Conservation (phyloP, 345 rosid genomes). For the Turnera subulata region DNA sequence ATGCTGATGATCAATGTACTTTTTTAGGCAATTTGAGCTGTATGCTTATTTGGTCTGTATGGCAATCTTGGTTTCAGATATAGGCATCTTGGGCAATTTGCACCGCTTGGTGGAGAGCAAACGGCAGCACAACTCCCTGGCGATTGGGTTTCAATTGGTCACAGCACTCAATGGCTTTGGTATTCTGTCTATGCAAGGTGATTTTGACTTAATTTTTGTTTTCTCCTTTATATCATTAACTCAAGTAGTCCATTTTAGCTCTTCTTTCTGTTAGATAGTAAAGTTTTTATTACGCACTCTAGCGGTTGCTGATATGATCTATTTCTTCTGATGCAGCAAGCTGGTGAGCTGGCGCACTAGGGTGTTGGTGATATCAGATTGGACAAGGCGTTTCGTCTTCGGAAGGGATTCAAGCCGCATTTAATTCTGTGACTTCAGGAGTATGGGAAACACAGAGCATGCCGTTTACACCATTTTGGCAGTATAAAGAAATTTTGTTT, state of each 20-base stretch:
- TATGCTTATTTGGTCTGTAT: neutral
- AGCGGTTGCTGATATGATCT: neutral
- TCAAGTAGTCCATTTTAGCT: too few species aligned
- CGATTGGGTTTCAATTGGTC: slow-evolving; percentile 94
- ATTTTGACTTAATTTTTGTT: neutral
- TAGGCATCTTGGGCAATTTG: slow-evolving; percentile 89
- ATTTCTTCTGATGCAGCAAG: slow-evolving; percentile 48
- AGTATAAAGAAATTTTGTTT: too few species aligned
- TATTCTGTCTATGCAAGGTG: slow-evolving; percentile 96
- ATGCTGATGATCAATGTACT: neutral
- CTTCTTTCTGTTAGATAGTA: too few species aligned
- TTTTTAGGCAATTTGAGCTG: neutral
- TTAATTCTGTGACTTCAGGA: slow-evolving; percentile 21
- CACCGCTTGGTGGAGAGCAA: slow-evolving; percentile 97
- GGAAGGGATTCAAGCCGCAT: slow-evolving; percentile 94
- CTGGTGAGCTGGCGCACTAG: slow-evolving; percentile 98
- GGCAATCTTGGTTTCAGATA: slow-evolving; percentile 42
- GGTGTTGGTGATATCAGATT: slow-evolving; percentile 77
- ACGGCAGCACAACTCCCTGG: slow-evolving; percentile 98
- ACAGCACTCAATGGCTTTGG: slow-evolving; percentile 94
- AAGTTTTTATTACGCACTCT: too few species aligned
- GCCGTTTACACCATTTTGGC: too few species aligned
- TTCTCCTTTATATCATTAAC: too few species aligned
- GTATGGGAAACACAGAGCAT: too few species aligned
- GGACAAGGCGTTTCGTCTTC: slow-evolving; percentile 83